Evolutionary conservation across 2,329 filamentous ascomycete species (phyloP).

Genomic region (Zalaria sp.): DNA sequence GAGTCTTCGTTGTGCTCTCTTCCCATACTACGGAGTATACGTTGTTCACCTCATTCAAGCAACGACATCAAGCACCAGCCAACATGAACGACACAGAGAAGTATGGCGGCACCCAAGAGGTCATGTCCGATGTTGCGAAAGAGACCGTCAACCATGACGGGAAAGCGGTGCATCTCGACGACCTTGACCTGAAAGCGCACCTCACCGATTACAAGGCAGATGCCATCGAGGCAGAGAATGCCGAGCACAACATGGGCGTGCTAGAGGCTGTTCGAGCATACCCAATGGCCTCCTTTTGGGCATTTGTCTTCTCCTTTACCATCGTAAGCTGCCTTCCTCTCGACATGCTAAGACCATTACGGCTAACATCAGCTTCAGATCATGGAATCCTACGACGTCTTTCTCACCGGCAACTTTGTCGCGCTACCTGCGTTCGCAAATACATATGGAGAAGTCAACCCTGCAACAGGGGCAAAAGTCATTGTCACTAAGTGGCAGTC

Average conservation of each 20-base stretch:
- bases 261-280: slow-evolving; percentile 36
- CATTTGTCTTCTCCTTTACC: slow-evolving; percentile 41
- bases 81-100: too few relatives aligned
- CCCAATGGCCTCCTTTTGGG: slow-evolving; percentile 40
- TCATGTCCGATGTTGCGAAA: too few relatives aligned
- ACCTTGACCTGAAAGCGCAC: too few relatives aligned
- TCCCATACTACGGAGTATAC: too few relatives aligned
- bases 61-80: too few relatives aligned
- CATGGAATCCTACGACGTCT: slow-evolving; percentile 51
- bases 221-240: slow-evolving; percentile 44
- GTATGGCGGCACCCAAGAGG: too few relatives aligned
- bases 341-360: slow-evolving; percentile 2
- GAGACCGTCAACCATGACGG: too few relatives aligned
- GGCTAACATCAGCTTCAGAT: slow-evolving; percentile 29
- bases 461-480: slow-evolving; percentile 13
- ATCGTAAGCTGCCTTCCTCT: slow-evolving; percentile 30
- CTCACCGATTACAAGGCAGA: slow-evolving; percentile 31
- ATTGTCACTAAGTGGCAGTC: slow-evolving; percentile 44
- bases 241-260: slow-evolving; percentile 37
- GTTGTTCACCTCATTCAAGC: too few relatives aligned
- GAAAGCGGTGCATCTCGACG: too few relatives aligned
- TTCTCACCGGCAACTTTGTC: slow-evolving; percentile 46
- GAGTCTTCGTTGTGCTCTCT: too few relatives aligned
- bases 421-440: slow-evolving; percentile 34
- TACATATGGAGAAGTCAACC: slow-evolving; percentile 20